A percentile compares a stretch with the other conserved stretches of the same genome.
phyloP scores from a whole-genome alignment of 441 rosid genomes.

The Rhodomyrtus psidioides region DNA sequence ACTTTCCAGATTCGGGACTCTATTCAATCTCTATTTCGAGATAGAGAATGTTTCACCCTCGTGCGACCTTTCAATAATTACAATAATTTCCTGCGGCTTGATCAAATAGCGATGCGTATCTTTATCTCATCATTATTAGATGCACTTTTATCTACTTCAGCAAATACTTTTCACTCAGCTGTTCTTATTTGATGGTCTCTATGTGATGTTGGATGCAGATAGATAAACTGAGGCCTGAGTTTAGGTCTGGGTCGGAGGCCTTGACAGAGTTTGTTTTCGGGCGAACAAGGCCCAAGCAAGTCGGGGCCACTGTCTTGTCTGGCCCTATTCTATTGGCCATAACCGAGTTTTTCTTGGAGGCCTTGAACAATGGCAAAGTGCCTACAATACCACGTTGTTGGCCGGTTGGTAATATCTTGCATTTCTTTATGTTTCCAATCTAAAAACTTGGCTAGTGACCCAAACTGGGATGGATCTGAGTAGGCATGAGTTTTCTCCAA shows the following conservation, averaged over 20 bases:
- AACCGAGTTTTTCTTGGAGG: slow-evolving; percentile 81
- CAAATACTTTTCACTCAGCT: background rate
- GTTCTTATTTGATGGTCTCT: background rate
- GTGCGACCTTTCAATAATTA: slow-evolving; percentile 86
- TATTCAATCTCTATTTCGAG: slow-evolving; percentile 86
- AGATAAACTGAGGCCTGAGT: slow-evolving; percentile 75
- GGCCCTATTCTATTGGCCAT: slow-evolving; percentile 97
- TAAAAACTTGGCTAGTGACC: background rate
- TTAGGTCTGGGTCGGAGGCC: slow-evolving; percentile 82
- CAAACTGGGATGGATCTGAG: background rate
- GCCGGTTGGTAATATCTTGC: slow-evolving; percentile 60
- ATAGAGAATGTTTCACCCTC: slow-evolving; percentile 88
- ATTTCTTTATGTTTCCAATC: background rate
- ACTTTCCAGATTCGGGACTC: slow-evolving; percentile 71
- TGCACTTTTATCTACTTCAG: background rate
- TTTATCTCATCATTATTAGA: background rate
- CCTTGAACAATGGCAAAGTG: slow-evolving; percentile 95
- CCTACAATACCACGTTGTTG: slow-evolving; percentile 95
- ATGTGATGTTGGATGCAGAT: slow-evolving; percentile 34
- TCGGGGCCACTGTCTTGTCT: slow-evolving; percentile 80
- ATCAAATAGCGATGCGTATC: slow-evolving; percentile 71
- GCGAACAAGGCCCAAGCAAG: slow-evolving; percentile 96
- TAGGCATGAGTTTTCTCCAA: background rate
- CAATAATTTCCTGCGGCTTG: slow-evolving; percentile 73
- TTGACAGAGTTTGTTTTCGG: slow-evolving; percentile 89